Evolutionary conservation across 2,329 filamentous ascomycete genomes (phyloP).

Genomic region (Pseudocercospora vitis): DNA sequence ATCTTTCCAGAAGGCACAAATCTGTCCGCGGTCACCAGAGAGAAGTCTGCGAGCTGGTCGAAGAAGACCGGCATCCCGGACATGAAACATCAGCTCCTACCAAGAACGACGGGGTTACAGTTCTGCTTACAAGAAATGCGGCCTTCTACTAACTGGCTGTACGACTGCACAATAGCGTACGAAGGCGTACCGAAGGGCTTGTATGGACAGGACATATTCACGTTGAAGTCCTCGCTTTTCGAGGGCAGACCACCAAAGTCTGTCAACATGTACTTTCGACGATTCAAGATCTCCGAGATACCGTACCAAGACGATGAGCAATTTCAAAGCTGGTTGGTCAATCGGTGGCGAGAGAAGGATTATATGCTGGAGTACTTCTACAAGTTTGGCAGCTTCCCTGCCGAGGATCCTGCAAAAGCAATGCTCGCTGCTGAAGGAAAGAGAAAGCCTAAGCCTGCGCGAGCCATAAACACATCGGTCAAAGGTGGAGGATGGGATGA

Average conservation of each 20-base stretch:
- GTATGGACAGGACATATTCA: constrained; percentile 90
- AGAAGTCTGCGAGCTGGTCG: constrained; percentile 72
- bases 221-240: constrained; percentile 81
- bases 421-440: constrained; percentile 42
- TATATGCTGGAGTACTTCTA: constrained; percentile 78
- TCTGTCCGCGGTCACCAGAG: constrained; percentile 67
- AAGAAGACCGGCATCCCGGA: constrained; percentile 72
- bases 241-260: constrained; percentile 87
- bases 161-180: constrained; percentile 93
- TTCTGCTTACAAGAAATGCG: constrained; percentile 77
- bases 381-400: constrained; percentile 74
- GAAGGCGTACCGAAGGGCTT: constrained; percentile 81
- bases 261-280: constrained; percentile 94
- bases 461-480: constrained; percentile 51
- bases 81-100: constrained; percentile 71
- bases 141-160: constrained; percentile 75
- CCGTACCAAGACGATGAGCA: constrained; percentile 70
- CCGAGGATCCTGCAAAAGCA: constrained; percentile 52
- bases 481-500: constrained; percentile 53
- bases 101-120: constrained; percentile 75
- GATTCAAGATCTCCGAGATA: constrained; percentile 77
- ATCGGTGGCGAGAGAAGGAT: constrained; percentile 92
- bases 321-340: constrained; percentile 82
- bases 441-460: constrained; percentile 42
- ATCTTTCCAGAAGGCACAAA: constrained; percentile 90